A percentile compares a stretch with the other conserved stretches of the same genome.
These are phyloP conservation scores for Chrysosporium queenslandicum DNA, from an alignment of 2,329 filamentous ascomycete species.

Conservation along the genomic window DNA sequence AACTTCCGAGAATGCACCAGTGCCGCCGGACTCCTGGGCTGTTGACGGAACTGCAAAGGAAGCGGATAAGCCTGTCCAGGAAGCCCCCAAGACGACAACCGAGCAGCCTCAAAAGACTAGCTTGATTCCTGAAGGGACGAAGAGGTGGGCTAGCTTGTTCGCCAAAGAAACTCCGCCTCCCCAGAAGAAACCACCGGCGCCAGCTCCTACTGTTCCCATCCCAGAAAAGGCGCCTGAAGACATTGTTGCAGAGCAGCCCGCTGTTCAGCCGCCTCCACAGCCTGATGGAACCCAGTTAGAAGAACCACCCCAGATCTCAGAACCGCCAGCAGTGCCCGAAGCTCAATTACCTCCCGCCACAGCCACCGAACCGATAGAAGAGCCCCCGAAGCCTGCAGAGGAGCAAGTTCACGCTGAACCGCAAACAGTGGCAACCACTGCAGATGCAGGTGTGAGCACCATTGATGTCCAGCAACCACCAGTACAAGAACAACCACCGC, in stretches of 20 bases:
- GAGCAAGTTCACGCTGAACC: constrained; percentile 33
- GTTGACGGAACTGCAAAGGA: constrained; percentile 19
- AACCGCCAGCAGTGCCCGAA: constrained; percentile 22
- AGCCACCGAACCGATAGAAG: constrained; percentile 32
- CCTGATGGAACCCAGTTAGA: constrained; percentile 22
- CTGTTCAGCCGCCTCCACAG: constrained; percentile 12
- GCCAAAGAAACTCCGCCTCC: constrained; percentile 49
- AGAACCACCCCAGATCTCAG: constrained; percentile 32
- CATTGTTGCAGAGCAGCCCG: constrained; percentile 16
- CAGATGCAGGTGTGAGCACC: constrained; percentile 28
- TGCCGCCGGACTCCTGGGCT: constrained; percentile 14
- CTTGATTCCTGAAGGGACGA: constrained; percentile 32
- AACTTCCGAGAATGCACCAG: constrained; percentile 1
- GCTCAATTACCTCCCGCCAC: constrained; percentile 7
- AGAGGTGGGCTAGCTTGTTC: constrained; percentile 64
- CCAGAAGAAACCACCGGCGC: constrained; percentile 43
- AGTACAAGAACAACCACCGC: constrained; percentile 63
- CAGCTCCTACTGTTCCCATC: constrained; percentile 21
- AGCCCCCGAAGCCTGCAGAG: constrained; percentile 37
- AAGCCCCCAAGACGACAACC: constrained; percentile 18
- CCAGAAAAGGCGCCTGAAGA: constrained; percentile 15
- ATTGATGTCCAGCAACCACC: constrained; percentile 55
- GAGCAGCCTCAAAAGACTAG: constrained; percentile 25
- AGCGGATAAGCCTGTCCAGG: constrained; percentile 20
- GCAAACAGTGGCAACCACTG: constrained; percentile 27